A percentile compares a stretch with the other conserved stretches of the same genome.
Conservation (phyloP, 805 yeast genomes). For the Sporopachydermia lactativora region DNA sequence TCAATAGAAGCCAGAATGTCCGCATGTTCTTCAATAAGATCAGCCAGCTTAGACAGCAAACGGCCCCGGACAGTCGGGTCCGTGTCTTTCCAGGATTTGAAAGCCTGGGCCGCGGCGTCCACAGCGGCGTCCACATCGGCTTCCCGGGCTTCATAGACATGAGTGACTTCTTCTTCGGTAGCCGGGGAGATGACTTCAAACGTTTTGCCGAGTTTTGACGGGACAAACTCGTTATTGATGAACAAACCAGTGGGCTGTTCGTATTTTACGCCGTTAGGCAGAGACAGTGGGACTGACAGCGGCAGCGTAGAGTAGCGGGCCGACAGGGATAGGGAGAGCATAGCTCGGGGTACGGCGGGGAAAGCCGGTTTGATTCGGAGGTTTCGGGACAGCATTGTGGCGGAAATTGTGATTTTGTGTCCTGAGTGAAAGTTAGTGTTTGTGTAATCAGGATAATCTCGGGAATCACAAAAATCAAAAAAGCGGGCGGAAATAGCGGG, state of each 20-base stretch:
- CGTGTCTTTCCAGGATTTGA: conserved; percentile 34
- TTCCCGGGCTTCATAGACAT: conserved; percentile 59
- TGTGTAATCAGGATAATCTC: too few species aligned
- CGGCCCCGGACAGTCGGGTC: conserved; percentile 43
- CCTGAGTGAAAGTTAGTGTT: too few species aligned
- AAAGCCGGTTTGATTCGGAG: neutral
- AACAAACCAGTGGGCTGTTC: conserved; percentile 75
- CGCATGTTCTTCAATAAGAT: conserved; percentile 38
- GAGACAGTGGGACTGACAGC: conserved; percentile 32
- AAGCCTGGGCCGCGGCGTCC: conserved; percentile 37
- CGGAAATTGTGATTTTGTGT: too few species aligned
- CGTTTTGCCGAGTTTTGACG: conserved; percentile 43
- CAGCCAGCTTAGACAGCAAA: conserved; percentile 36
- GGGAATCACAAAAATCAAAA: too few species aligned
- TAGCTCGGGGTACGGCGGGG: neutral
- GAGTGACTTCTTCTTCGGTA: conserved; percentile 56
- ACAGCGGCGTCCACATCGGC: conserved; percentile 82
- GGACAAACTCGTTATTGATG: conserved; percentile 65
- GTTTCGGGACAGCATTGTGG: neutral
- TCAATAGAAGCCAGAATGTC: conserved; percentile 53
- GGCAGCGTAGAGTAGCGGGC: conserved; percentile 20
- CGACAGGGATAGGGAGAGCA: neutral
- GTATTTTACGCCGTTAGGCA: conserved; percentile 64
- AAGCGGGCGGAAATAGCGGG: too few species aligned
- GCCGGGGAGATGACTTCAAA: conserved; percentile 54